Conservation (phyloP, 2,329 filamentous ascomycete species). For the Fusarium devonianum region DNA sequence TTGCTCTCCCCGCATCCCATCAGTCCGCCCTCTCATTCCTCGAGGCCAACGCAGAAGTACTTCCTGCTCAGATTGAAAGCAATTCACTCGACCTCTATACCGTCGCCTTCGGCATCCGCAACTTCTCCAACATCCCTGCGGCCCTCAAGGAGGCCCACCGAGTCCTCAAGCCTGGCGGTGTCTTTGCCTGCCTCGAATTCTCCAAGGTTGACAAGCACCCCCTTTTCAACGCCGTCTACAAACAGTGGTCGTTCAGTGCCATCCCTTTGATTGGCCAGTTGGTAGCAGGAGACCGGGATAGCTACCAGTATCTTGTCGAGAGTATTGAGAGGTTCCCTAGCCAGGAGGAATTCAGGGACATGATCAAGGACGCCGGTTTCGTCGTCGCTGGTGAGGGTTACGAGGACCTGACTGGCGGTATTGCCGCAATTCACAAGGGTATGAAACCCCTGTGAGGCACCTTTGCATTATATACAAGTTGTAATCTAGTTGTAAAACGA, state of each 20-base stretch:
- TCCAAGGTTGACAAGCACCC: slow-evolving; percentile 79
- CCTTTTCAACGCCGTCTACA: slow-evolving; percentile 85
- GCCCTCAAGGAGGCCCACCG: slow-evolving; percentile 85
- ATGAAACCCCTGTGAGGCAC: slow-evolving; percentile 72
- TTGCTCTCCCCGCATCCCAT: slow-evolving; percentile 61
- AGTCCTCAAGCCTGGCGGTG: slow-evolving; percentile 90
- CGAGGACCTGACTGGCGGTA: slow-evolving; percentile 89
- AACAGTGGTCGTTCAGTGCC: slow-evolving; percentile 92
- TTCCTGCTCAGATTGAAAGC: slow-evolving; percentile 68
- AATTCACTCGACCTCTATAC: slow-evolving; percentile 92
- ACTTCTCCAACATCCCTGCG: slow-evolving; percentile 90
- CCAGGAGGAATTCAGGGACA: slow-evolving; percentile 82
- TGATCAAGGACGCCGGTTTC: slow-evolving; percentile 88
- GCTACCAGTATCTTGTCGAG: slow-evolving; percentile 98
- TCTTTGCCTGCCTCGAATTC: slow-evolving; percentile 97
- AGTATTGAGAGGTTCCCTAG: slow-evolving; percentile 93
- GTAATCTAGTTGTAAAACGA: slow-evolving; percentile 35
- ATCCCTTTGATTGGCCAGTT: slow-evolving; percentile 96
- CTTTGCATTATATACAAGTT: slow-evolving; percentile 23
- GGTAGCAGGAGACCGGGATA: slow-evolving; percentile 91
- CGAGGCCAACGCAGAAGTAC: slow-evolving; percentile 86
- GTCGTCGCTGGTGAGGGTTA: slow-evolving; percentile 81
- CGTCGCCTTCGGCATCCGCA: slow-evolving; percentile 95
- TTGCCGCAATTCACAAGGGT: slow-evolving; percentile 95
- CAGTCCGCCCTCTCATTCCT: slow-evolving; percentile 74